Evolutionary conservation across 345 rosid genomes (phyloP).

Genomic region (Pugionium dolabratum): DNA sequence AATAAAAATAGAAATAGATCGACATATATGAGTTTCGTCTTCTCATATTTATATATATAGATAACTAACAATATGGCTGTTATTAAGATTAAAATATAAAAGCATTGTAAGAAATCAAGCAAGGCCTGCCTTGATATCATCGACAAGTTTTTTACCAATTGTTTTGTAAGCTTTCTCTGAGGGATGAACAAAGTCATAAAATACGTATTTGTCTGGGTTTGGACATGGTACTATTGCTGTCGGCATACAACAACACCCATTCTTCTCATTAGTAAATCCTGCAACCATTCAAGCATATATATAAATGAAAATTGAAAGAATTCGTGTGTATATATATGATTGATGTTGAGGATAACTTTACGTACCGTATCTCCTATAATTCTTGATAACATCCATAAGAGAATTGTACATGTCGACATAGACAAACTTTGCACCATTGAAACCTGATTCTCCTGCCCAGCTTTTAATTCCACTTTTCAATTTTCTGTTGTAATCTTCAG

Average conservation of each 20-base stretch:
- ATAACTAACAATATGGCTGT: conserved; percentile 1
- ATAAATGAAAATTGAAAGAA: no score
- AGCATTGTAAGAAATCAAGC: conserved; percentile 28
- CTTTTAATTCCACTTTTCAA: neutral
- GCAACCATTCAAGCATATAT: conserved; percentile 5
- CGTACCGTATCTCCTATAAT: conserved; percentile 57
- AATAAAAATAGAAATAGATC: conserved; percentile 9
- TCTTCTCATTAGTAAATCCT: conserved; percentile 33
- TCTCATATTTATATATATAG: neutral
- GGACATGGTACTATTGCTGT: conserved; percentile 39
- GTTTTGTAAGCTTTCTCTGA: conserved; percentile 58
- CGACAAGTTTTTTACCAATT: conserved; percentile 36
- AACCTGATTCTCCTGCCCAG: conserved; percentile 20
- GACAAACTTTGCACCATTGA: conserved; percentile 41
- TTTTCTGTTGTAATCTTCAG: conserved; percentile 33
- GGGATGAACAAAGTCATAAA: conserved; percentile 75
- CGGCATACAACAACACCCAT: conserved; percentile 39
- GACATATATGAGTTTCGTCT: conserved; percentile 10
- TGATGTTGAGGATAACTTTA: no score
- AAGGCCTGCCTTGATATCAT: conserved; percentile 31
- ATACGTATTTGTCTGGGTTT: conserved; percentile 46
- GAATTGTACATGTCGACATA: conserved; percentile 57
- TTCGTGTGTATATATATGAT: no score
- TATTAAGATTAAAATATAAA: conserved; percentile 2
- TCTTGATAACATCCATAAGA: conserved; percentile 52